phyloP scores from a whole-genome alignment of 2,329 filamentous ascomycete genomes.

The Clarireedia sp. region DNA sequence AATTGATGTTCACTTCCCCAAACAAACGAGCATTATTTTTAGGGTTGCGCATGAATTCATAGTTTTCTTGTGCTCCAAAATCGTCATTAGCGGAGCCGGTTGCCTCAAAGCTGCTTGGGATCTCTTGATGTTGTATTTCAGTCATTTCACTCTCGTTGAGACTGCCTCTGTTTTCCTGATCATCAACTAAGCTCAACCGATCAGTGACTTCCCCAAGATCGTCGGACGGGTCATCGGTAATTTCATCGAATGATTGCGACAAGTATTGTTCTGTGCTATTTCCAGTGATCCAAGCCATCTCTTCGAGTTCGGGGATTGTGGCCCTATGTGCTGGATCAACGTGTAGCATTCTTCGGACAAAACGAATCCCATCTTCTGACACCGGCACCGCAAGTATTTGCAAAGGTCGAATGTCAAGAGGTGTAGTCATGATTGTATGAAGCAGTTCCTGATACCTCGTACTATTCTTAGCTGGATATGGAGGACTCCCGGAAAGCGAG shows the following conservation, averaged over 20 bases:
- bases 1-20: constrained; percentile 27
- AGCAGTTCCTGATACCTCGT: constrained; percentile 73
- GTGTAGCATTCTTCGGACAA: constrained; percentile 72
- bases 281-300: constrained; percentile 62
- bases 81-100: constrained; percentile 6
- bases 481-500: constrained; percentile 68
- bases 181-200: constrained; percentile 24
- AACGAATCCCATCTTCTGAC: constrained; percentile 62
- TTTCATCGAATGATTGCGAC: constrained; percentile 23
- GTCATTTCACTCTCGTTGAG: constrained; percentile 20
- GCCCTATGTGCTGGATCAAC: constrained; percentile 72
- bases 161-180: constrained; percentile 8
- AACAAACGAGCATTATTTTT: constrained; percentile 23
- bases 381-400: constrained; percentile 39
- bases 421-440: constrained; percentile 74
- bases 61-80: constrained; percentile 13
- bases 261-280: constrained; percentile 13
- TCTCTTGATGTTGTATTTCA: constrained; percentile 21
- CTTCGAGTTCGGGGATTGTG: constrained; percentile 60
- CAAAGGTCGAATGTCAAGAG: constrained; percentile 60
- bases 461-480: constrained; percentile 71
- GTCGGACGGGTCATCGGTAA: constrained; percentile 18
- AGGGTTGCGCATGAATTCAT: constrained; percentile 11
- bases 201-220: constrained; percentile 25
- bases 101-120: constrained; percentile 25